These are phyloP conservation scores for Trypanosoma congolense DNA, from an alignment of 208 protist species.

Conservation along the genomic window DNA sequence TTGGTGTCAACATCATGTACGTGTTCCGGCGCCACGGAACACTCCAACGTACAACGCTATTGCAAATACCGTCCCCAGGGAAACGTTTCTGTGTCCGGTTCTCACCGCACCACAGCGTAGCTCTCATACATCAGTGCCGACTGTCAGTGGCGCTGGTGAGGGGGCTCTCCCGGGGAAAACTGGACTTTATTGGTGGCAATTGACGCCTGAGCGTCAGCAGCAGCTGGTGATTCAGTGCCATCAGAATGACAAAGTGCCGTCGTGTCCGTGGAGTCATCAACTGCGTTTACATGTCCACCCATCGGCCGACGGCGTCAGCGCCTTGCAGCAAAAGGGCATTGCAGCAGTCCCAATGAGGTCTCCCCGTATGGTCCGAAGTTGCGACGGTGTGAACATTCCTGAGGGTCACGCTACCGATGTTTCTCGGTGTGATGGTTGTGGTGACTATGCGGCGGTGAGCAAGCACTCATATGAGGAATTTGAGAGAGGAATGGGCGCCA, in stretches of 20 bases:
- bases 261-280: background rate
- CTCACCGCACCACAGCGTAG: background rate
- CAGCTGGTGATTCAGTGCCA: slow-evolving; percentile 38
- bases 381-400: too few relatives aligned
- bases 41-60: slow-evolving; percentile 72
- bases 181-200: slow-evolving; percentile 60
- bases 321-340: too few relatives aligned
- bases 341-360: too few relatives aligned
- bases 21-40: slow-evolving; percentile 3
- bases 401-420: too few relatives aligned
- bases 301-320: too few relatives aligned
- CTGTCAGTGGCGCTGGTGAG: background rate
- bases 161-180: background rate
- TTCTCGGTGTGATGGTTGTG: background rate
- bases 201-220: slow-evolving; percentile 46
- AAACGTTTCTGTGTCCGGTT: slow-evolving; percentile 10
- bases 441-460: background rate
- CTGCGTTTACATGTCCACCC: background rate
- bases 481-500: background rate
- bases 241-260: background rate
- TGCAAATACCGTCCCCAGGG: slow-evolving; percentile 29
- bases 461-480: background rate
- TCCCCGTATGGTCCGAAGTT: too few relatives aligned
- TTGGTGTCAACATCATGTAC: background rate
- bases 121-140: too few relatives aligned